Conservation (phyloP, 2,329 filamentous ascomycete species). For the Penicillium aurantiogriseum region DNA sequence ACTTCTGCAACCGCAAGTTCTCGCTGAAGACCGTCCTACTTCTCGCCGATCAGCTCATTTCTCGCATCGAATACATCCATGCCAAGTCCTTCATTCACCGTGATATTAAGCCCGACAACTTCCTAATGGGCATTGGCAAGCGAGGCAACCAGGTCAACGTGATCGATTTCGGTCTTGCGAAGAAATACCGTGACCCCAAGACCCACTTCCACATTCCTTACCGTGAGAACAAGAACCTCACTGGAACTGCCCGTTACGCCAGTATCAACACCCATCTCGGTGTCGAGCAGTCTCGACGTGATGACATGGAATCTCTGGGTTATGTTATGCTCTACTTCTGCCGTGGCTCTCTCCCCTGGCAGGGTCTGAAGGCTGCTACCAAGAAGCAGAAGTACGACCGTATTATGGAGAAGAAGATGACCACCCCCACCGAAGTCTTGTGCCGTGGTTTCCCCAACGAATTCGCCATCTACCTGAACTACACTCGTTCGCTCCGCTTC, state of each 20-base stretch:
- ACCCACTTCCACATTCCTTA: constrained; percentile 99
- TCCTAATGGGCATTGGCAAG: constrained; percentile 98
- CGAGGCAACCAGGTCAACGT: constrained; percentile 99
- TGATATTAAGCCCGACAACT: constrained; percentile 99
- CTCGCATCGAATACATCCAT: constrained; percentile 98
- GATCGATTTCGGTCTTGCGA: constrained; percentile 97
- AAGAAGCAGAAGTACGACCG: constrained; percentile 99
- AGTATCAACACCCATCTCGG: constrained; percentile 98
- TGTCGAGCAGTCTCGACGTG: constrained; percentile 97
- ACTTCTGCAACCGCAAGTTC: constrained; percentile 99
- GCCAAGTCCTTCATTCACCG: constrained; percentile 99
- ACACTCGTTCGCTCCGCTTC: constrained; percentile 96
- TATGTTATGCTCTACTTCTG: constrained; percentile 99
- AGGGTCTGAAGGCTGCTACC: constrained; percentile 95
- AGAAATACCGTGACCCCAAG: constrained; percentile 99
- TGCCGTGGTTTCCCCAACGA: constrained; percentile 99
- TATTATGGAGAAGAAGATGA: constrained; percentile 99
- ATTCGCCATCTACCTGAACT: constrained; percentile 99
- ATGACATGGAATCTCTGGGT: constrained; percentile 98
- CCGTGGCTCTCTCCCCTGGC: constrained; percentile 97
- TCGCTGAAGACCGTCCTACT: constrained; percentile 97
- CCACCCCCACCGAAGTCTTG: constrained; percentile 94
- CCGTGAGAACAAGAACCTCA: constrained; percentile 99
- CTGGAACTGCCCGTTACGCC: constrained; percentile 95
- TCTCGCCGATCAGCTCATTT: constrained; percentile 96